These are phyloP conservation scores for Prunus armeniaca DNA, from an alignment of 306 rosid species.

Conservation along the genomic window DNA sequence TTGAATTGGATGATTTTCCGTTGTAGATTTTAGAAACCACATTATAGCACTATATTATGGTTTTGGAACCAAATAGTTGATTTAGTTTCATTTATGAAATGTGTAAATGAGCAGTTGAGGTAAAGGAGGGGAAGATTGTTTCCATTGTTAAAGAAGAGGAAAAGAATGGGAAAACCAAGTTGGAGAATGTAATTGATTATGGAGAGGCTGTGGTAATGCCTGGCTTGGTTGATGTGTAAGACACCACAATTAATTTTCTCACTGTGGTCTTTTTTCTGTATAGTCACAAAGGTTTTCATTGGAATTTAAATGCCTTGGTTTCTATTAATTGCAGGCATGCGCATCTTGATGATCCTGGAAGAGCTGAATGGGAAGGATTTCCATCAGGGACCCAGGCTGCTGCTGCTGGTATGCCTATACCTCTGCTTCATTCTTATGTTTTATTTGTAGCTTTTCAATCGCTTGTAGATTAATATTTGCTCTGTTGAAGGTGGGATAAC, in stretches of 20 bases:
- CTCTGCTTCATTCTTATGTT: not conserved
- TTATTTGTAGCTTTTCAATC: not conserved
- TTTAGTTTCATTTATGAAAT: conserved; percentile 3
- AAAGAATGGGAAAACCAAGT: conserved; percentile 34
- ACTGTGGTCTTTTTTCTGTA: not conserved
- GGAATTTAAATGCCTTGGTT: conserved; percentile 2
- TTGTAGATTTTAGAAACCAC: not conserved
- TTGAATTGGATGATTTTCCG: too few species aligned
- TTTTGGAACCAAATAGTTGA: not conserved
- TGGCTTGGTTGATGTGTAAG: conserved; percentile 93
- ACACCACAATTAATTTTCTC: conserved; percentile 10
- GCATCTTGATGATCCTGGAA: conserved; percentile 96
- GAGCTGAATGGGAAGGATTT: conserved; percentile 96
- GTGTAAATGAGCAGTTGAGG: conserved; percentile 60
- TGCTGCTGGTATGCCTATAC: conserved; percentile 70
- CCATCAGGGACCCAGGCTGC: conserved; percentile 88
- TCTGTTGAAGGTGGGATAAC: conserved; percentile 79
- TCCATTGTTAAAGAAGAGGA: conserved; percentile 61
- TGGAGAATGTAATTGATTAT: conserved; percentile 54
- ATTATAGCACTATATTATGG: not conserved
- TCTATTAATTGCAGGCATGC: conserved; percentile 58
- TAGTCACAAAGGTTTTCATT: not conserved
- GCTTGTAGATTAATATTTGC: not conserved
- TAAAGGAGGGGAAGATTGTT: conserved; percentile 64
- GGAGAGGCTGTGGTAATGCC: conserved; percentile 90